These are phyloP conservation scores for Rauvolfia tetraphylla DNA, from an alignment of 257 asterid genomes.

Conservation along the genomic window DNA sequence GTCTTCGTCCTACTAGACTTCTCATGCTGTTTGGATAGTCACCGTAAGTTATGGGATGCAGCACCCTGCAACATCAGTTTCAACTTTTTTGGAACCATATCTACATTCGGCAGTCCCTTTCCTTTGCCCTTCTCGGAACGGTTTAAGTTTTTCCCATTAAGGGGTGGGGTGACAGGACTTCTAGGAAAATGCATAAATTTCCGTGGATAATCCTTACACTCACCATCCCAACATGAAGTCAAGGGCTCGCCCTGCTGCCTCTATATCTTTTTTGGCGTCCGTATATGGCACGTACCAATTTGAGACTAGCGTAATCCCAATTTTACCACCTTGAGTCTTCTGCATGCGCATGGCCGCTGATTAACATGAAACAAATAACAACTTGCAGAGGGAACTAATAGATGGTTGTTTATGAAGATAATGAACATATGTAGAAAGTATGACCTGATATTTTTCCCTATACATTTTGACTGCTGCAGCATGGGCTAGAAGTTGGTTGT, in stretches of 20 bases:
- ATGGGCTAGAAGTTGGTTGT: too few species aligned
- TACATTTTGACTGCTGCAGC: too few species aligned
- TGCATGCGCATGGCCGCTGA: too few species aligned
- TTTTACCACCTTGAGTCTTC: slow-evolving; percentile 7
- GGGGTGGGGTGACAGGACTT: too few species aligned
- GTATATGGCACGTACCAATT: slow-evolving; percentile 18
- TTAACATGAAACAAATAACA: not conserved
- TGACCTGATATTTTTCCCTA: too few species aligned
- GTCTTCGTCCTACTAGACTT: not conserved
- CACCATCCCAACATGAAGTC: slow-evolving; percentile 37
- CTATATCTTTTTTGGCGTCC: not conserved
- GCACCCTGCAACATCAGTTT: not conserved
- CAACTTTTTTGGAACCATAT: too few species aligned
- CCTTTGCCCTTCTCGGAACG: too few species aligned
- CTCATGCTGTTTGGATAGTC: slow-evolving; percentile 11
- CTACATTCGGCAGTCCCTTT: too few species aligned
- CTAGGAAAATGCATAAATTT: too few species aligned
- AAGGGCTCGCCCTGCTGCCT: slow-evolving; percentile 2
- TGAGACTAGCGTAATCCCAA: slow-evolving; percentile 13
- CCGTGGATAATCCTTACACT: not conserved
- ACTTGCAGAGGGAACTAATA: not conserved
- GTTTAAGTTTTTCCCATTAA: too few species aligned
- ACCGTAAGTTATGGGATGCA: slow-evolving; percentile 3
- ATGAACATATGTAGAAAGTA: too few species aligned
- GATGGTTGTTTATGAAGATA: too few species aligned